Conservation (phyloP, 2,329 filamentous ascomycete species). For the Thielaviopsis populi region DNA sequence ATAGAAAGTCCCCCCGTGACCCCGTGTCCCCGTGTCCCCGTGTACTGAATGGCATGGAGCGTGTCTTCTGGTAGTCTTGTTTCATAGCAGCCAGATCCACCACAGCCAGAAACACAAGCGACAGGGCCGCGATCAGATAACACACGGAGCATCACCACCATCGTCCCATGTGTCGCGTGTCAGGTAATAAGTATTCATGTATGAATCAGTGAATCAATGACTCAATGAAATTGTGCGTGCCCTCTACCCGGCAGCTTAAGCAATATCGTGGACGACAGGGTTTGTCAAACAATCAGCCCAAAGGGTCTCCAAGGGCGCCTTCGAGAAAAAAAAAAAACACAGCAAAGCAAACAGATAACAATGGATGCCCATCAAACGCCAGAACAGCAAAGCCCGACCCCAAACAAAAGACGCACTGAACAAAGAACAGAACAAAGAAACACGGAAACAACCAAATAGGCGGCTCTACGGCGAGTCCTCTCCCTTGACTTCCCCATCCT, state of each 20-base stretch:
- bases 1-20: neutral
- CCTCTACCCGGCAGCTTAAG: neutral
- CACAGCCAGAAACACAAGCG: neutral
- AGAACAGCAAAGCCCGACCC: neutral
- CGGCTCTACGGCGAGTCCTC: neutral
- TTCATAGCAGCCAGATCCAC: neutral
- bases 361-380: constrained; percentile 9
- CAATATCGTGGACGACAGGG: neutral
- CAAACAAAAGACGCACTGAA: neutral
- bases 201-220: too few species aligned
- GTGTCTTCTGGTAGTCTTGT: neutral
- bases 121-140: neutral
- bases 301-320: neutral
- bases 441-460: neutral
- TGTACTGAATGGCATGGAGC: neutral
- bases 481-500: neutral
- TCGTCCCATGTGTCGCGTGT: neutral
- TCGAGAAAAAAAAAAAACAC: neutral
- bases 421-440: neutral
- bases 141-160: neutral
- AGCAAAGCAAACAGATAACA: constrained; percentile 4
- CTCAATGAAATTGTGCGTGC: neutral
- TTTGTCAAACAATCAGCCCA: neutral
- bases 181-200: neutral
- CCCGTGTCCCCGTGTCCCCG: too few species aligned